Base-by-base conservation (phyloP, 2,329 filamentous ascomycete genomes). In the Penicillium vulpinum region DNA sequence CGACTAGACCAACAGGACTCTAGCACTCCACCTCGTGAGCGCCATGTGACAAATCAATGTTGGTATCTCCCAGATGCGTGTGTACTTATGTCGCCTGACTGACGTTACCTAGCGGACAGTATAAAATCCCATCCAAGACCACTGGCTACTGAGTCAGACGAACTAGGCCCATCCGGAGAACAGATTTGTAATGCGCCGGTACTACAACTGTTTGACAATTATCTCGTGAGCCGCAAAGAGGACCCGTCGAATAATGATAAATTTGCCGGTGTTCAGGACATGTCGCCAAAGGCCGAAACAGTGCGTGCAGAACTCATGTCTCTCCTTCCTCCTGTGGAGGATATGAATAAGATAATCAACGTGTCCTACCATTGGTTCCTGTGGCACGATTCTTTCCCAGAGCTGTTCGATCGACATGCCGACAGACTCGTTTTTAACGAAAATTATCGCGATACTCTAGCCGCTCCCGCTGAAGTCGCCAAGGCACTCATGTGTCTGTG, bases 401-500 rank as follows among this genome's bases (percentile, higher is more conserved):
- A 73, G 31, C 62, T 75, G 22, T 54, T 50, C 47, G 52, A 58
- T 8, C 41, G 28, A 18, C 48, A 62, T 59, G 28, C 53, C 65
- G 53, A 57, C 47, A 49, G 39, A 55, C 41, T 64, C 6, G 21
- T 15, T 10, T 26, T 56, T 18, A 22, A 28, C 22, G 33, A 52
- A n/a, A 16, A 29, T 24, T 39, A 35, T 9, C 53, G 44, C 38
- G 57, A 63, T 45, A 51, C 47, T 22, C 58, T 61, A 16, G 64
- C 77, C 58, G 60, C 72, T 70, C 62, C 75, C 0, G 68, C 71
- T 33, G 68, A 77, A 58, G 62, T 77, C 8, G 75, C 70, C 8
- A 80, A 78, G 57, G 73, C 73, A 11, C 60, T 80, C 11, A 59
- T 83, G 60, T 77, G 78, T 69, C 65, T 79, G 54, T 57, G 76